These are phyloP conservation scores for Crithidia mellificae DNA, from an alignment of 208 protist genomes.

Conservation along the genomic window DNA sequence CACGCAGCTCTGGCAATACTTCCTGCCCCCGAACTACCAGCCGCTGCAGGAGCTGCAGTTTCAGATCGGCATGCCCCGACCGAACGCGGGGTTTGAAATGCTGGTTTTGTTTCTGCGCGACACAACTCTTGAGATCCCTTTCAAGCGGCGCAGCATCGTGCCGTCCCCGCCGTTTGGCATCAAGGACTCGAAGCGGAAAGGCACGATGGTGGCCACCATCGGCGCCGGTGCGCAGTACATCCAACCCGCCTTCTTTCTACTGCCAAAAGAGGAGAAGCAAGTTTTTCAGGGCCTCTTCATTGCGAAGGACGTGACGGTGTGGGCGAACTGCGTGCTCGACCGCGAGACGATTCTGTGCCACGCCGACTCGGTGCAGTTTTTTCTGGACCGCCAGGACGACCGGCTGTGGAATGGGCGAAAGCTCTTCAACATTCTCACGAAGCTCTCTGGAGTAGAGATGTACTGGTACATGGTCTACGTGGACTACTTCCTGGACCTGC, in stretches of 20 bases:
- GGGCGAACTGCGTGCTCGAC: constrained; percentile 73
- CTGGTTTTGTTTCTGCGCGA: constrained; percentile 75
- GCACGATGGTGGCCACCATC: constrained; percentile 55
- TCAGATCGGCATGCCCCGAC: constrained; percentile 67
- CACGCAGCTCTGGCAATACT: constrained; percentile 76
- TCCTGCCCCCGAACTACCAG: constrained; percentile 76
- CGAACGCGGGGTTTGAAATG: constrained; percentile 75
- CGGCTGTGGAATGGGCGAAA: constrained; percentile 76
- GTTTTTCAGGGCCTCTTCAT: constrained; percentile 64
- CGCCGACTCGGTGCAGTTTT: constrained; percentile 70
- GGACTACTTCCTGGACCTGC: constrained; percentile 80
- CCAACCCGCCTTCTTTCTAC: constrained; percentile 67
- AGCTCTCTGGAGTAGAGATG: constrained; percentile 55
- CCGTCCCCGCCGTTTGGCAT: constrained; percentile 89
- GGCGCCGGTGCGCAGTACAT: constrained; percentile 82
- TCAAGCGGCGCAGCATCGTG: constrained; percentile 71
- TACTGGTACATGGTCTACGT: constrained; percentile 84
- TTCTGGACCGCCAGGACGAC: constrained; percentile 75
- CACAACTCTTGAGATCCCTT: constrained; percentile 70
- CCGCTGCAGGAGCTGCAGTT: constrained; percentile 66
- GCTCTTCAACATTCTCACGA: constrained; percentile 72
- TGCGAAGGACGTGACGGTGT: constrained; percentile 59
- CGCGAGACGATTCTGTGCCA: constrained; percentile 52
- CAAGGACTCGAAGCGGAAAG: constrained; percentile 66
- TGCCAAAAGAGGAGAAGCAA: constrained; percentile 73